Evolutionary conservation across 176 grass and related monocot species (phyloP).

Genomic region (Oryza officinalis): DNA sequence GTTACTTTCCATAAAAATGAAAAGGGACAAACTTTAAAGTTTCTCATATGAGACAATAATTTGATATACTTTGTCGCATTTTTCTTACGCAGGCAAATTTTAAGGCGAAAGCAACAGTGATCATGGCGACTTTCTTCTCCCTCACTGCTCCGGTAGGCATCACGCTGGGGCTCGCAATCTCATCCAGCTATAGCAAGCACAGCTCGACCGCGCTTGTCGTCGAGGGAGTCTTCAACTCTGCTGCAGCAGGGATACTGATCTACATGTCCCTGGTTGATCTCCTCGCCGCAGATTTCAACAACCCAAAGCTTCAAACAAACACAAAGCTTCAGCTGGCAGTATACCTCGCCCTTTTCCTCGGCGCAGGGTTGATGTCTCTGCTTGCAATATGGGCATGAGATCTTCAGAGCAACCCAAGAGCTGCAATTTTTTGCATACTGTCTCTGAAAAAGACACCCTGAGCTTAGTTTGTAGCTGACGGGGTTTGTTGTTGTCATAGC

Average conservation of each 20-base stretch:
- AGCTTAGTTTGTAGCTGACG: background rate
- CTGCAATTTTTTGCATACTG: conserved; percentile 28
- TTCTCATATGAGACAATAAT: background rate
- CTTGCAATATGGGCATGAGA: conserved; percentile 78
- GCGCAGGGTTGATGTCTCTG: conserved; percentile 76
- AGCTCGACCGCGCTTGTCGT: conserved; percentile 61
- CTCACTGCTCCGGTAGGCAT: conserved; percentile 79
- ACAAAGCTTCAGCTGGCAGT: conserved; percentile 64
- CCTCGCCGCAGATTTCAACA: conserved; percentile 80
- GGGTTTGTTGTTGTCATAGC: background rate
- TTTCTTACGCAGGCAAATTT: conserved; percentile 69
- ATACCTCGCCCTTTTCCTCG: conserved; percentile 61
- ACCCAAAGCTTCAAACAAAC: conserved; percentile 76
- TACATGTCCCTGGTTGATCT: conserved; percentile 96
- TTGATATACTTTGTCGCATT: background rate
- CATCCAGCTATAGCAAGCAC: conserved; percentile 68
- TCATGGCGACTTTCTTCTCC: conserved; percentile 95
- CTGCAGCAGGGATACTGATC: conserved; percentile 75
- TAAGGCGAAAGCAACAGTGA: conserved; percentile 64
- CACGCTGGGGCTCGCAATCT: conserved; percentile 59
- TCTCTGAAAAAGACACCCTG: conserved; percentile 2
- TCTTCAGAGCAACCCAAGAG: conserved; percentile 14
- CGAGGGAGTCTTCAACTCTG: conserved; percentile 75
- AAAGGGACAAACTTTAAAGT: background rate
- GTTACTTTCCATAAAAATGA: background rate